Conservation (phyloP, 441 rosid genomes). For the Aleurites moluccanus region DNA sequence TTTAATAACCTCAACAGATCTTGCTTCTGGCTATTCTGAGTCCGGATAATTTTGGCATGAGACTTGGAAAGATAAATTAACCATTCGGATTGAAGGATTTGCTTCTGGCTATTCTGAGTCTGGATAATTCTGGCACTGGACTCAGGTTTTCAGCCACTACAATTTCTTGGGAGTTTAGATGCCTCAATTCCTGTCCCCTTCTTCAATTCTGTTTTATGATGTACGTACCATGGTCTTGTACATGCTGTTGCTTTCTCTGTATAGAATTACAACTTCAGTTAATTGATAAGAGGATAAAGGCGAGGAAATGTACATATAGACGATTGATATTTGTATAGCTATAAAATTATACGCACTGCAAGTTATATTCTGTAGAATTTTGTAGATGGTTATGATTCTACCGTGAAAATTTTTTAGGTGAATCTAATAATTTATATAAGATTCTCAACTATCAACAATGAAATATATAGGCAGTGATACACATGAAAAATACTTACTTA, state of each 20-base stretch:
- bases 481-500: no score
- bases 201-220: background rate
- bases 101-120: background rate
- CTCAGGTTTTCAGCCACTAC: no score
- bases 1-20: background rate
- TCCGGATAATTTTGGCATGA: no score
- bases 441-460: no score
- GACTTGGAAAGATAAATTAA: background rate
- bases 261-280: background rate
- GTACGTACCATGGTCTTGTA: background rate
- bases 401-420: no score
- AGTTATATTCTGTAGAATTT: background rate
- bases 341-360: background rate
- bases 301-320: background rate
- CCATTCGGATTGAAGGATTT: no score
- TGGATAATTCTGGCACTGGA: background rate
- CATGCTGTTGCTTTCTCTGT: background rate
- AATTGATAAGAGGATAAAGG: background rate
- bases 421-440: no score
- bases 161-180: background rate
- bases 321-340: background rate
- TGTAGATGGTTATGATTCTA: no score
- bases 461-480: no score
- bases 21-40: no score
- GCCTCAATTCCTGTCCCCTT: background rate